phyloP scores from a whole-genome alignment of 2,329 filamentous ascomycete species.

The Clonostachys rosea region DNA sequence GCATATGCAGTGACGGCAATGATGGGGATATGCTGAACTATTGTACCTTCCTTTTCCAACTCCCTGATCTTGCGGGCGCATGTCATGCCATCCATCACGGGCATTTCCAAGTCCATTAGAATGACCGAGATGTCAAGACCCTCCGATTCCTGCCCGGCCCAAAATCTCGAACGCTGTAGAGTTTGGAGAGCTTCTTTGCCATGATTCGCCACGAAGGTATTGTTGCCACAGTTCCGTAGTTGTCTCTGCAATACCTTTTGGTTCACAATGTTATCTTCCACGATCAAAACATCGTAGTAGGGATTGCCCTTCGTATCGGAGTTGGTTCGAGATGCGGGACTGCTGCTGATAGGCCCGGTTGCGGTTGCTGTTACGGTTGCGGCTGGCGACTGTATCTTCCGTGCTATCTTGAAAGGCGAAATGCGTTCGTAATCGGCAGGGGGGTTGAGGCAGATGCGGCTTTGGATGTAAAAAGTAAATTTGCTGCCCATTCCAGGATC shows the following conservation, averaged over 20 bases:
- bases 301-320: slow-evolving; percentile 12
- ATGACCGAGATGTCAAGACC: slow-evolving; percentile 60
- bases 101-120: slow-evolving; percentile 81
- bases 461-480: slow-evolving; percentile 73
- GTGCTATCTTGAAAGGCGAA: slow-evolving; percentile 25
- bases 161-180: slow-evolving; percentile 50
- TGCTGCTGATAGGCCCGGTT: not conserved
- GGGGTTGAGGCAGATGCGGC: slow-evolving; percentile 47
- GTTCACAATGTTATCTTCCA: slow-evolving; percentile 66
- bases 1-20: slow-evolving; percentile 84
- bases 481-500: slow-evolving; percentile 65
- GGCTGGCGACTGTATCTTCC: slow-evolving; percentile 15
- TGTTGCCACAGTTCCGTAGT: slow-evolving; percentile 55
- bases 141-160: slow-evolving; percentile 39
- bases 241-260: slow-evolving; percentile 60
- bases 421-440: slow-evolving; percentile 28
- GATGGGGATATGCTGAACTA: slow-evolving; percentile 66
- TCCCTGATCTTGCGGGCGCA: slow-evolving; percentile 67
- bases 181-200: slow-evolving; percentile 58
- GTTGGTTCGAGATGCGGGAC: slow-evolving; percentile 7
- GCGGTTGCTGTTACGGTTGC: not conserved
- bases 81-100: slow-evolving; percentile 76
- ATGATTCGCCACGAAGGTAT: slow-evolving; percentile 59
- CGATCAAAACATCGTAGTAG: slow-evolving; percentile 54
- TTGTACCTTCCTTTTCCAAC: slow-evolving; percentile 56